Conservation (phyloP, 1,284 basidiomycete genomes). For the Puccinia polysora region DNA sequence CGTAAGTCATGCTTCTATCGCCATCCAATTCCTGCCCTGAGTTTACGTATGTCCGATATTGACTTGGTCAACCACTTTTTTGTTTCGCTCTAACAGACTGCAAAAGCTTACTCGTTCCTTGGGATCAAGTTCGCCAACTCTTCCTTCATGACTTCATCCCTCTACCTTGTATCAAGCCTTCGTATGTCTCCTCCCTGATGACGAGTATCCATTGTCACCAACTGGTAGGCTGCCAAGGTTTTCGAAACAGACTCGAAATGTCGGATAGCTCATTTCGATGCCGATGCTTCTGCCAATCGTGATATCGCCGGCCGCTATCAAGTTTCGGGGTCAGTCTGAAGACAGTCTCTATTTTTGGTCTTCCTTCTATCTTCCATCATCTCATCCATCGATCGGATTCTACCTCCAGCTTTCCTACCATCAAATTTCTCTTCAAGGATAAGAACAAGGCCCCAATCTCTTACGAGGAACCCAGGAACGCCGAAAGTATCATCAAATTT, state of each 20-base stretch:
- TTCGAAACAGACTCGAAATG: constrained; percentile 39
- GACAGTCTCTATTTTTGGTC: background rate
- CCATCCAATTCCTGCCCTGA: background rate
- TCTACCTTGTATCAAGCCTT: background rate
- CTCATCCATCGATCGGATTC: background rate
- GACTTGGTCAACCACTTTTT: background rate
- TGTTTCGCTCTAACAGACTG: constrained; percentile 12
- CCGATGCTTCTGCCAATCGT: constrained; percentile 24
- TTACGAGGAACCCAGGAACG: constrained; percentile 9
- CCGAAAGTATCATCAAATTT: constrained; percentile 34
- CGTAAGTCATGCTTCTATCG: constrained; percentile 19
- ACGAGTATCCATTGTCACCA: too few species aligned
- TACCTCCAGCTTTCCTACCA: constrained; percentile 24
- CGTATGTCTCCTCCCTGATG: too few species aligned
- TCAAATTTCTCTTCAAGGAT: constrained; percentile 37
- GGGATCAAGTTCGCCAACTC: constrained; percentile 20
- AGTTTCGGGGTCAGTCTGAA: constrained; percentile 27
- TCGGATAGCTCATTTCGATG: constrained; percentile 41
- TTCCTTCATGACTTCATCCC: background rate
- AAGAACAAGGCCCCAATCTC: constrained; percentile 13
- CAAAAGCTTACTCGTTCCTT: constrained; percentile 19
- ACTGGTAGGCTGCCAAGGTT: constrained; percentile 1
- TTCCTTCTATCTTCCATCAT: background rate
- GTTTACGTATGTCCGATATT: background rate
- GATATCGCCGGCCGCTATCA: constrained; percentile 1